Base-by-base conservation (phyloP, 257 asterid genomes). In the Nicotiana paniculata region DNA sequence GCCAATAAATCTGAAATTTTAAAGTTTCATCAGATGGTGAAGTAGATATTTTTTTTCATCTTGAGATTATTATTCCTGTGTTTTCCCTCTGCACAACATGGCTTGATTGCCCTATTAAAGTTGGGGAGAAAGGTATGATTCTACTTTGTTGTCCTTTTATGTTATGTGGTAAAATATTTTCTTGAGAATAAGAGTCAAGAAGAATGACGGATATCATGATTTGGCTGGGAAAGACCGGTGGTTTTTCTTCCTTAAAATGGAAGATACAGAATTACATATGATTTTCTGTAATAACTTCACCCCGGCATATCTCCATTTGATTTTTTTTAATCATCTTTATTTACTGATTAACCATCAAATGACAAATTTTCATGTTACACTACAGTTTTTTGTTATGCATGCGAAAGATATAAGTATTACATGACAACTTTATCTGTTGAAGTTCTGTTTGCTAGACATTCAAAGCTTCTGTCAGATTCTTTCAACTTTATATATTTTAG, bases 71-170 rank as follows among this genome's bases (percentile, higher is more conserved):
- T 84, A 89, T 93, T 81, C 97, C 97, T 58, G 95, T 94, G 54
- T 96, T 96, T 90, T 97, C 98, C 15, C 93, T 94, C 5, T 93
- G 99, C 88, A 89, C 93, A 24, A 93, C 98, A 28, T 96, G 97
- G 99, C 95, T 93, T 80, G 97, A 93, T 89, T 96, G 95, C 77
- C 97, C 97, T 15, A 82, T 93, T 35, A 92, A 94, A 85, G 94
- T 91, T 51, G 97, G 94, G 81, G 97, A 92, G 66, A 91, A 82
- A 90, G 98, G 99, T 95, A 89, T 46, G 59, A 9, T 75, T 10
- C 61, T 21, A 26, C 54, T 28, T 37, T 37, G 7, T 5, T 37
- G 43, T 37, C 43, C 5, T 5, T 37, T 37, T 37, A 37, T 37
- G 1, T 37, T 37, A 7, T 37, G 7, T 37, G 43, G 43, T 37